Conservation (phyloP, 495 filamentous ascomycete species). For the Penicillium goetzii region DNA sequence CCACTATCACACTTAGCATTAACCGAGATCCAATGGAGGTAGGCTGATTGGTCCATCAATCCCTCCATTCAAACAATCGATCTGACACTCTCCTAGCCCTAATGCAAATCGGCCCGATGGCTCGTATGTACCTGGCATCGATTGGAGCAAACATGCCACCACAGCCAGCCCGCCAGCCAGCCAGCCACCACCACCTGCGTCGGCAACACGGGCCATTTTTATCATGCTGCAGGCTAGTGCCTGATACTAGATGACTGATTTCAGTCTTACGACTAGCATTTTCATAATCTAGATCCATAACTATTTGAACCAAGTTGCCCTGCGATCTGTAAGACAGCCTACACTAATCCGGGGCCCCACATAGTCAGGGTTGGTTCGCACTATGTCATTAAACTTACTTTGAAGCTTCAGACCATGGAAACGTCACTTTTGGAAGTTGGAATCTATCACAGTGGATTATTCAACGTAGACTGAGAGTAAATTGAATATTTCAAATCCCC, state of each 20-base stretch:
- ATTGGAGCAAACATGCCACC: neutral
- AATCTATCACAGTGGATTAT: constrained; percentile 2
- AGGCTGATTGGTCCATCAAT: neutral
- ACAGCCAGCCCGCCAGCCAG: neutral
- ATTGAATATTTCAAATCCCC: neutral
- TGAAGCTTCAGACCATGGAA: neutral
- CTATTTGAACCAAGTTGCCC: neutral
- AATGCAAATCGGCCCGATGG: neutral
- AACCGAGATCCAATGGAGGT: too few relatives aligned
- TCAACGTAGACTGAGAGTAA: neutral
- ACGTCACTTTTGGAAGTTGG: neutral
- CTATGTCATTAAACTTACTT: neutral
- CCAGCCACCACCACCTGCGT: neutral
- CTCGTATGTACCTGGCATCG: neutral
- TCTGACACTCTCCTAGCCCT: neutral
- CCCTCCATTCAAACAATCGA: neutral
- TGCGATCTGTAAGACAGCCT: neutral
- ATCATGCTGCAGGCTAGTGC: neutral
- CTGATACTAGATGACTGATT: neutral
- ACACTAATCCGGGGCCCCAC: neutral
- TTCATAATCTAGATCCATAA: neutral
- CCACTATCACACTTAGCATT: too few relatives aligned
- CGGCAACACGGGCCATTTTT: neutral
- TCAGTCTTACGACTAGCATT: neutral
- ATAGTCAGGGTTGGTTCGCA: neutral